Evolutionary conservation across 2,329 filamentous ascomycete species (phyloP).

Genomic region (Harringtonia aguacate): DNA sequence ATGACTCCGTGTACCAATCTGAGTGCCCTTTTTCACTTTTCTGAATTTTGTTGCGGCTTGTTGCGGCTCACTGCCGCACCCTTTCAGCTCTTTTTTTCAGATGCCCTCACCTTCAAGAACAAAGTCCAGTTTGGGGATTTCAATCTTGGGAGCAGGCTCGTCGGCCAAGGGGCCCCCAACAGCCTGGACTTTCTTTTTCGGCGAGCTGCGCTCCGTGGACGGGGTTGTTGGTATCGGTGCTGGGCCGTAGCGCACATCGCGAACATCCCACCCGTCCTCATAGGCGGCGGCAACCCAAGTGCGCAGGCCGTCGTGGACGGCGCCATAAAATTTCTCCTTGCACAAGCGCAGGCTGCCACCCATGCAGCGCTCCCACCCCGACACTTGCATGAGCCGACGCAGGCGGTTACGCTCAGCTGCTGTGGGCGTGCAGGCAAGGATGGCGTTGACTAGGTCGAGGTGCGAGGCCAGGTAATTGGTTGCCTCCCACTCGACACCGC

Average conservation of each 20-base stretch:
- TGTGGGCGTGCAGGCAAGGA: constrained; percentile 71
- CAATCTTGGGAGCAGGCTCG: constrained; percentile 48
- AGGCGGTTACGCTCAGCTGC: constrained; percentile 61
- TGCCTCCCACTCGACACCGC: constrained; percentile 96
- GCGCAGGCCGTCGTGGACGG: constrained; percentile 77
- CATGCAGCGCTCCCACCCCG: constrained; percentile 86
- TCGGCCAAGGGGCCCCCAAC: constrained; percentile 27
- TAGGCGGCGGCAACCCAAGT: constrained; percentile 83
- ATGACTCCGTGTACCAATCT: too few species aligned
- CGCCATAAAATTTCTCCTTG: constrained; percentile 95
- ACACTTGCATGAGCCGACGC: constrained; percentile 67
- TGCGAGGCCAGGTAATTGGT: constrained; percentile 93
- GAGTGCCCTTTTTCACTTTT: too few species aligned
- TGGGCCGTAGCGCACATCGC: constrained; percentile 68
- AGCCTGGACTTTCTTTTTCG: constrained; percentile 2
- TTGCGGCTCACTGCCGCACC: too few species aligned
- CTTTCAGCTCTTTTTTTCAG: background rate
- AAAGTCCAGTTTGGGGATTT: constrained; percentile 47
- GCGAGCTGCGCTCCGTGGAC: constrained; percentile 1
- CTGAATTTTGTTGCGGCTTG: too few species aligned
- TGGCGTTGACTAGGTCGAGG: constrained; percentile 83
- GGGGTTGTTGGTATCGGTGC: constrained; percentile 17
- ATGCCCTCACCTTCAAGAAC: constrained; percentile 26
- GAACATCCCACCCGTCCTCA: constrained; percentile 81
- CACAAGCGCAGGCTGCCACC: constrained; percentile 76